These are phyloP conservation scores for Zizania latifolia DNA, from an alignment of 176 grass and related monocot species.

Conservation along the genomic window DNA sequence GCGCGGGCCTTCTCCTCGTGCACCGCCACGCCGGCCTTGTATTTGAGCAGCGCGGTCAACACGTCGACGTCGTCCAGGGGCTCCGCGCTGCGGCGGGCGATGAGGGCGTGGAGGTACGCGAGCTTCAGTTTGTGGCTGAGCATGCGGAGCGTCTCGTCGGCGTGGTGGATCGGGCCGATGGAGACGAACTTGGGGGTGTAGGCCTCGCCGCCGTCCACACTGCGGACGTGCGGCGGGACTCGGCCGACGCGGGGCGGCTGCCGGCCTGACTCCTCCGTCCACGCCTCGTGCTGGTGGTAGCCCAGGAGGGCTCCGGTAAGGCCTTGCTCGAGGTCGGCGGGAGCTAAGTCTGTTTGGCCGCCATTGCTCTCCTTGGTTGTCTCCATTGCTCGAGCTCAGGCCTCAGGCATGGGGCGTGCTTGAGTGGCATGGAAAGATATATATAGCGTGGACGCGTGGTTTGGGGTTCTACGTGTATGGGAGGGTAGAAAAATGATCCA, in stretches of 20 bases:
- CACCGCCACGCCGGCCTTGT: neutral
- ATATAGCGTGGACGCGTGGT: neutral
- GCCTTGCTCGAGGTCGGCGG: neutral
- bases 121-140: neutral
- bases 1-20: neutral
- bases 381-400: neutral
- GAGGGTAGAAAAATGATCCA: neutral
- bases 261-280: neutral
- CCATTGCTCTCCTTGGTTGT: neutral
- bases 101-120: neutral
- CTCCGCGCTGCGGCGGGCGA: neutral
- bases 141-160: neutral
- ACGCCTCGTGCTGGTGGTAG: neutral
- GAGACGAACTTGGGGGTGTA: slow-evolving; percentile 5
- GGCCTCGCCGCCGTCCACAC: neutral
- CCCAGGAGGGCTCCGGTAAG: neutral
- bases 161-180: neutral
- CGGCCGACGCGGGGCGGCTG: neutral
- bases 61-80: neutral
- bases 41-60: neutral
- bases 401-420: neutral
- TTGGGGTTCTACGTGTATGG: neutral
- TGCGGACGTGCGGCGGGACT: neutral
- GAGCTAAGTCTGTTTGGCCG: neutral
- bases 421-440: neutral